Evolutionary conservation across 78 protist species (phyloP), one percentile per base, ranked within the genome.

Genomic region (Mantamonas sphyraenae): DNA sequence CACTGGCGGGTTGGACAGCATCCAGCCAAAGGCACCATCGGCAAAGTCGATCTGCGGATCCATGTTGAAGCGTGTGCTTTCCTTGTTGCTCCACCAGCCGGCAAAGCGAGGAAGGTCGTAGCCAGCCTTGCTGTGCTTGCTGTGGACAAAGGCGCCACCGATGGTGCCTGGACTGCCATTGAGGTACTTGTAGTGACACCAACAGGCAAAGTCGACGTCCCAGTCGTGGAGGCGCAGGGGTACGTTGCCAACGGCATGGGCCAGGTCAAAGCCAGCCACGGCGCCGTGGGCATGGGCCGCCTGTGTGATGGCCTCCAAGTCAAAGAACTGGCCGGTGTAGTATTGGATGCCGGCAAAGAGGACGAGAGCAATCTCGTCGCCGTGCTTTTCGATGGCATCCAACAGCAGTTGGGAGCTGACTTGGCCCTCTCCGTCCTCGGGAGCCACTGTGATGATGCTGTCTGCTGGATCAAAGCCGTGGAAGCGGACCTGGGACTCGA

Each of bases 141-240:
- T 58, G 60, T 93, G 94, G 1, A 93, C 82, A 33, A 93, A 93
- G 0, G 67, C 65, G 31, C 95, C 93, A 26, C 78, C 94, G 7
- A 93, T 85, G 70, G 79, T 59, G 26, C 97, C 97, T 14, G 97
- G 97, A 5, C 97, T 95, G 2, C 82, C 33, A 74, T 90, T 90
- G 45, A 89, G 58, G 77, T 93, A 93, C 79, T 93, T 93, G 89
- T 93, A 93, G 24, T 88, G 47, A 79, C 97, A 93, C 93, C 92
- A 93, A 53, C 78, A 59, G 0, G 93, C 97, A 63, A 93, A 93
- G 62, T 93, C 97, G 2, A 93, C 91, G 40, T 69, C 59, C 97
- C 97, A 93, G 38, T 84, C 93, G 67, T 93, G 94, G 26, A 93
- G 87, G 43, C 39, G 56, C 26, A 93, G 73, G n/a, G 53, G 76